Evolutionary conservation across 2,329 filamentous ascomycete species (phyloP).

Genomic region (Colletotrichum sojae): DNA sequence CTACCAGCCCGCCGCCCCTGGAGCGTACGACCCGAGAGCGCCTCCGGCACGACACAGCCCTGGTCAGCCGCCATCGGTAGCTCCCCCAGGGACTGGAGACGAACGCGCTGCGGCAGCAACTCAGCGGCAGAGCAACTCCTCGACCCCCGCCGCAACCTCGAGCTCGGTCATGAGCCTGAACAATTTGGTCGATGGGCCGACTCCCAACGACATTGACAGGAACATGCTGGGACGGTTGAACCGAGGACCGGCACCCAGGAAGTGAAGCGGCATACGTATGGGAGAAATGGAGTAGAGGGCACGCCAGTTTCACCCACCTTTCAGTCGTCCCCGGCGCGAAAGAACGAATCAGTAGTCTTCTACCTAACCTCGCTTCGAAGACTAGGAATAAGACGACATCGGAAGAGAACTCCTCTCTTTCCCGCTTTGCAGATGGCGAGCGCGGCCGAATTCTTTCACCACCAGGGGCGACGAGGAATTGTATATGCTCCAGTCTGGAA

Average conservation of each 20-base stretch:
- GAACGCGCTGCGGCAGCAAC: conserved; percentile 54
- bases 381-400: not conserved
- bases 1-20: conserved; percentile 28
- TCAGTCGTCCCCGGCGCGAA: not conserved
- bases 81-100: conserved; percentile 50
- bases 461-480: conserved; percentile 3
- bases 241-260: conserved; percentile 43
- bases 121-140: conserved; percentile 52
- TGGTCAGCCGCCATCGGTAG: conserved; percentile 54
- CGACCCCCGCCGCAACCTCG: conserved; percentile 46
- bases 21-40: conserved; percentile 31
- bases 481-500: conserved; percentile 17
- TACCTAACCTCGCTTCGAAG: conserved; percentile 10
- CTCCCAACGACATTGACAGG: conserved; percentile 65
- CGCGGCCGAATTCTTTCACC: not conserved
- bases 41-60: conserved; percentile 54
- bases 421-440: conserved; percentile 7
- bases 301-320: conserved; percentile 22
- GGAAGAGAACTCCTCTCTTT: conserved; percentile 2
- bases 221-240: conserved; percentile 69
- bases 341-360: conserved; percentile 26
- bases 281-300: not conserved
- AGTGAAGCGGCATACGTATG: conserved; percentile 40
- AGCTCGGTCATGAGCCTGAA: conserved; percentile 67
- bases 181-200: conserved; percentile 62